Percentiles rank a stretch among this genome's conserved stretches.
Conservation (phyloP, 805 yeast genomes). For the Suhomyces pyralidae region DNA sequence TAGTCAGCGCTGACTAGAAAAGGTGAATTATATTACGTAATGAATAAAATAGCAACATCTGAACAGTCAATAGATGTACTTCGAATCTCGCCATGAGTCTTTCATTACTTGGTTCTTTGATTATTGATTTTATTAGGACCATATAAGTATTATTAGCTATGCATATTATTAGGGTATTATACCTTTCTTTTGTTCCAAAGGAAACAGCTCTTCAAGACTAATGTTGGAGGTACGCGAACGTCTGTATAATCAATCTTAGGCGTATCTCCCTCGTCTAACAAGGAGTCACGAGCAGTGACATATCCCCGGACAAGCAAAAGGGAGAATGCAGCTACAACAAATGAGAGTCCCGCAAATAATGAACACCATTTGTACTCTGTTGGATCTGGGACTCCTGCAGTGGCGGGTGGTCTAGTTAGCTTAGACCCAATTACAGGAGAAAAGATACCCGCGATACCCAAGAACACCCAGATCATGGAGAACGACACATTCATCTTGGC, state of each 20-base stretch:
- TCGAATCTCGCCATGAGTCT: background rate
- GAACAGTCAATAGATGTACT: background rate
- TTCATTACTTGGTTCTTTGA: background rate
- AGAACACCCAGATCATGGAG: constrained; percentile 19
- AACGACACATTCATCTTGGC: constrained; percentile 17
- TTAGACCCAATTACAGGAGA: constrained; percentile 23
- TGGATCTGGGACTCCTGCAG: constrained; percentile 10
- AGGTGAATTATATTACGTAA: background rate
- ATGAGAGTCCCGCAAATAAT: constrained; percentile 19
- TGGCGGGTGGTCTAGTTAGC: constrained; percentile 12
- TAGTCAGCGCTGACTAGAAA: background rate
- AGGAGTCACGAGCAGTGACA: constrained; percentile 13
- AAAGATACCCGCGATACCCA: constrained; percentile 19
- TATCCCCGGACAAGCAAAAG: constrained; percentile 21
- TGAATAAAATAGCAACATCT: background rate
- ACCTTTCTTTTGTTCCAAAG: background rate
- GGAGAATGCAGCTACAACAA: constrained; percentile 12
- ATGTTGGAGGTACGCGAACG: background rate
- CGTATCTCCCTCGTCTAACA: background rate
- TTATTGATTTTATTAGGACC: too few relatives aligned
- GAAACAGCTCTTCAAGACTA: background rate
- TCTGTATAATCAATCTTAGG: constrained; percentile 4
- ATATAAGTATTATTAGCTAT: background rate
- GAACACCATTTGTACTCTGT: constrained; percentile 18
- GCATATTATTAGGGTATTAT: background rate